Evolutionary conservation across 805 yeast genomes (phyloP), one percentile per base, ranked within the genome.

Genomic region (Yarrowia osloensis): DNA sequence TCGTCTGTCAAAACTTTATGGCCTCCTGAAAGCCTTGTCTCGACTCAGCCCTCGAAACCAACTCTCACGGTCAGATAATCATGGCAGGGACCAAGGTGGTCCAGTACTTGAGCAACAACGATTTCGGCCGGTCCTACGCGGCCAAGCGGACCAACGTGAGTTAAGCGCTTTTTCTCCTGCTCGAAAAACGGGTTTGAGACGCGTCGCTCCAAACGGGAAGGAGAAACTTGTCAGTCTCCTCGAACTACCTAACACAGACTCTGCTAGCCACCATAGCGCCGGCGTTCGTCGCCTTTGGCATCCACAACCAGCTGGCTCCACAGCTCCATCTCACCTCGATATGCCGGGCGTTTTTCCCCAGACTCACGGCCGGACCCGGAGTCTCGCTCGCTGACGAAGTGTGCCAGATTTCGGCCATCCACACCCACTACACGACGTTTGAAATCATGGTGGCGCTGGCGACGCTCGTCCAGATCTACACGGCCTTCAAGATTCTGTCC

Each of bases 81-180:
- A 66, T 33, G 68, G 67, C 24, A 70, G 70, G 59, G 44, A 57
- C 50, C 70, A 69, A 31, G 65, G 70, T 12, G 70, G 66, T 46
- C 54, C 59, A 44, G 24, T 61, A 46, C 17, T 19, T 44, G 37
- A 28, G 37, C 54, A 39, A 19, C 35, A 28, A 57, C 66, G 42
- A 29, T 13, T 28, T 39, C 9, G 49, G 63, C 15, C 21, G 12
- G 63, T 28, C 63, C 15, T 57, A 39, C 37, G 31, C 49, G 39
- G 42, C 63, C 49, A 39, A 40, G 31, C 63, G 63, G 37, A 57
- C 63, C 1, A 57, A 57, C 19, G 63, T 57, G 63, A 57, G 63
- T 37, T n/a, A n/a, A n/a, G n/a, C n/a, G n/a, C n/a, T n/a, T n/a
- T n/a, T n/a, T n/a, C n/a, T n/a, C n/a, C n/a, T n/a, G n/a, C n/a